phyloP scores from a whole-genome alignment of 768 basidiomycete genomes.

The Boletus speciosus region DNA sequence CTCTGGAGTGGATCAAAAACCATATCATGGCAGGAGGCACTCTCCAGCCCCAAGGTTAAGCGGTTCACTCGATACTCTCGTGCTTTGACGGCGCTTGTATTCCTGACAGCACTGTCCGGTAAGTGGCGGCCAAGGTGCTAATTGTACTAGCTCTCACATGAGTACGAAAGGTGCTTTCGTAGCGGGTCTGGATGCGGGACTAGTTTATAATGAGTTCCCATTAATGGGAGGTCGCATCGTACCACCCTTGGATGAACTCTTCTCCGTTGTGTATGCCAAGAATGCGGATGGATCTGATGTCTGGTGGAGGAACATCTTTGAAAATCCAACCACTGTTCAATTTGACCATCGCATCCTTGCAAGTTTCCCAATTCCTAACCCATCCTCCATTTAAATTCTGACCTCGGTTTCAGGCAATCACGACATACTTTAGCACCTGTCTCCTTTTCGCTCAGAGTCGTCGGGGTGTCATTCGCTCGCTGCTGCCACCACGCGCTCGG shows the following conservation, averaged over 20 bases:
- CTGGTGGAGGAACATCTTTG: constrained; percentile 96
- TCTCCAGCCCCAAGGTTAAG: constrained; percentile 55
- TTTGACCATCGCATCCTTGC: constrained; percentile 94
- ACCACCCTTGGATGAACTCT: constrained; percentile 80
- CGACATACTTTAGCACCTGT: constrained; percentile 73
- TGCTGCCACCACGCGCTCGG: constrained; percentile 60
- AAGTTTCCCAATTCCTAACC: constrained; percentile 31
- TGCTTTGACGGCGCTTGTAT: constrained; percentile 71
- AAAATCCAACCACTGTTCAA: constrained; percentile 97
- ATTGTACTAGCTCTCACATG: neutral
- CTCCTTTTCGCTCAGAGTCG: constrained; percentile 60
- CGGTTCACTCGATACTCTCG: constrained; percentile 59
- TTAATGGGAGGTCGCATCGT: constrained; percentile 86
- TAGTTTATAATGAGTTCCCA: constrained; percentile 98
- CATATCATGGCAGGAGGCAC: constrained; percentile 40
- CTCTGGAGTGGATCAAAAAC: constrained; percentile 54
- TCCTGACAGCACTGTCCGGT: constrained; percentile 93
- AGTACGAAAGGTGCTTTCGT: constrained; percentile 83
- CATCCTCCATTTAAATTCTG: neutral
- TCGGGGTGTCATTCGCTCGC: constrained; percentile 41
- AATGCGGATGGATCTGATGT: constrained; percentile 63
- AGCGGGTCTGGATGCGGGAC: constrained; percentile 93
- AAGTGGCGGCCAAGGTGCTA: constrained; percentile 14
- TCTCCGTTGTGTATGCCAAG: constrained; percentile 73
- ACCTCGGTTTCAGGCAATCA: constrained; percentile 58